Base-by-base conservation (phyloP, 164 flowering plant genomes). In the Piper longum region DNA sequence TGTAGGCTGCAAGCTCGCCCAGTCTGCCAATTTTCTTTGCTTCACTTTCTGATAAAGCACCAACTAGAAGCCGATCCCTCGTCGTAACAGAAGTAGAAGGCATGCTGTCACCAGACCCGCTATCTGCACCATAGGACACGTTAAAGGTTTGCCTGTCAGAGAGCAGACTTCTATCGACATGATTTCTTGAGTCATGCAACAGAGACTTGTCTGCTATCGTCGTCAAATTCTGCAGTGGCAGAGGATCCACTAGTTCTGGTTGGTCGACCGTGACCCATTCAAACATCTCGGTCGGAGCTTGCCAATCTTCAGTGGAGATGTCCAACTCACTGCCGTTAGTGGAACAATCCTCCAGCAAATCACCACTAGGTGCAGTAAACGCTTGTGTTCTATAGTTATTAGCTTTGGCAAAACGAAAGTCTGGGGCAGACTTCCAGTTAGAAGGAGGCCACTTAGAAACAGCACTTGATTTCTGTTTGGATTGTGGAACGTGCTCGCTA, bases 341-440 rank as follows among this genome's bases (percentile, higher is more conserved):
- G 36, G 36, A 26, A 48, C 14, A 9, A 48, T 8, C 52, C 19
- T 60, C 64, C 57, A 14, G 62, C 17, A 42, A 62, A 5, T 67
- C 57, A 51, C 44, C 58, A 60, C 61, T 68, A 65, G 72, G 69
- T 43, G 64, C 2, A 16, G 8, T 56, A 7, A 56, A 57, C 41
- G 79, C 61, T 57, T 64, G 69, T 5, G 76, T 75, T 63, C 71
- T 78, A 41, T 68, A 68, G 17, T 75, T 76, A 74, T 75, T 72
- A 62, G 65, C 69, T 55, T 62, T 75, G 41, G 76, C 74, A 69
- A 62, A 70, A 64, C 59, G 51, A 60, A 81, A 80, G 71, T 79
- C 89, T 2, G 96, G 91, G n/a, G 87, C 96, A 56, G 82, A 82
- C 73, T 78, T 88, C 96, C 96, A 86, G 66, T 76, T 79, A 0